Evolutionary conservation across 306 rosid species (phyloP), one percentile per base, ranked within the genome.

Genomic region (Herpetospermum pedunculosum): DNA sequence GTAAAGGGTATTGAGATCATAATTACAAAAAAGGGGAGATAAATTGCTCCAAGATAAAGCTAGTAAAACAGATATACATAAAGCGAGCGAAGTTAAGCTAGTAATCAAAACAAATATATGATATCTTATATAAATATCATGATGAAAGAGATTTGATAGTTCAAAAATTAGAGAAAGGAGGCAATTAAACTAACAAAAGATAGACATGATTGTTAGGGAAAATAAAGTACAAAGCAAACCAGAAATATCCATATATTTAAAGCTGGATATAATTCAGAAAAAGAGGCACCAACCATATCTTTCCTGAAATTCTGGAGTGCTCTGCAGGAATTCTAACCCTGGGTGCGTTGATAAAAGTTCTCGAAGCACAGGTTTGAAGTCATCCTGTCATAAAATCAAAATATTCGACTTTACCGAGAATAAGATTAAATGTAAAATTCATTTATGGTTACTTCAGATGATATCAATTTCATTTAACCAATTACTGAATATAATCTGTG

Each of bases 281-380:
- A 80, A 84, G 80, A 50, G 71, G 65, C 81, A 78, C 99, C 57
- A 83, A 95, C 99, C 99, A 64, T 92, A 95, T 95, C 99, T 89
- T 81, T 95, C 99, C 85, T 95, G 99, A 88, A 95, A 95, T 84
- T 95, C 99, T 44, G 96, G 99, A 43, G 99, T 95, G 77, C 96
- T 86, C 85, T 92, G 99, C 80, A 95, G 84, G 86, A 95, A 95
- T 83, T 95, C 99, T 80, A 95, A 79, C 81, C 99, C 99, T 29
- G 99, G 96, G 82, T 95, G 99, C 73, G 96, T 85, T 50, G 96
- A 90, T 92, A 95, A 88, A 77, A 95, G 96, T 84, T 95, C 99
- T 47, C 89, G 88, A 65, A 95, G 92, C 78, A 95, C 86, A 14
- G 97, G 93, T 87, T 95, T 95, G 82, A 95, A 95, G 80, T 91